phyloP scores from a whole-genome alignment of 176 grass and related monocot genomes.

The Aegilops tauschii region DNA sequence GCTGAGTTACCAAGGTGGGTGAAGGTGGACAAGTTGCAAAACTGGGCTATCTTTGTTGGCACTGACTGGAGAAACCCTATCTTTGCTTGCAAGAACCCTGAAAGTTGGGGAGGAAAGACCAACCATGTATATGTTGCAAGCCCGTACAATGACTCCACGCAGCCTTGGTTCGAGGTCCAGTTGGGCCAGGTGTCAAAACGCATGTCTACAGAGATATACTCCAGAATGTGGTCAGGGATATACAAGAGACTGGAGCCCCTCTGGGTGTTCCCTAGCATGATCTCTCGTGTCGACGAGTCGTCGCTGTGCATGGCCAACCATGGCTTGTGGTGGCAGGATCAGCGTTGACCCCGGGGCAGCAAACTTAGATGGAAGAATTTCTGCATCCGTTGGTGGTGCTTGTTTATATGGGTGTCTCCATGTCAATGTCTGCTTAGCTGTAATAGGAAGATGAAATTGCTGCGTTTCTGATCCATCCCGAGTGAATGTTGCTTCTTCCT shows the following conservation, averaged over 20 bases:
- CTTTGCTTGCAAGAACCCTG: not conserved
- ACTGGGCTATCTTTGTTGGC: not conserved
- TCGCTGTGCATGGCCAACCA: not conserved
- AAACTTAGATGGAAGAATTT: not conserved
- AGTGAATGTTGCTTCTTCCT: not conserved
- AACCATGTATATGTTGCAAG: not conserved
- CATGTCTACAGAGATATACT: not conserved
- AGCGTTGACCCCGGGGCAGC: not conserved
- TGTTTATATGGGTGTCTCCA: not conserved
- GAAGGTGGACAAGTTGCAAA: not conserved
- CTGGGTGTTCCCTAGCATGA: not conserved
- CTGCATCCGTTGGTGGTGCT: not conserved
- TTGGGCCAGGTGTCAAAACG: not conserved
- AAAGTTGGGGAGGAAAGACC: constrained; percentile 14
- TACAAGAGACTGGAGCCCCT: not conserved
- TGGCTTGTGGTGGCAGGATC: not conserved
- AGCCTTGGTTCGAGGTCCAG: not conserved
- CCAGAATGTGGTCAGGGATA: not conserved
- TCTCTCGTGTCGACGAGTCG: not conserved
- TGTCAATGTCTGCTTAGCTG: not conserved
- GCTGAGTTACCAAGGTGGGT: not conserved
- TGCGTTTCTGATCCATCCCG: not conserved
- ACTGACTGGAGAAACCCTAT: not conserved
- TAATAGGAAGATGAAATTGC: not conserved
- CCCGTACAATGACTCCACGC: not conserved